Conservation (phyloP, 2,329 filamentous ascomycete genomes). For the Epichloe coenophiala region DNA sequence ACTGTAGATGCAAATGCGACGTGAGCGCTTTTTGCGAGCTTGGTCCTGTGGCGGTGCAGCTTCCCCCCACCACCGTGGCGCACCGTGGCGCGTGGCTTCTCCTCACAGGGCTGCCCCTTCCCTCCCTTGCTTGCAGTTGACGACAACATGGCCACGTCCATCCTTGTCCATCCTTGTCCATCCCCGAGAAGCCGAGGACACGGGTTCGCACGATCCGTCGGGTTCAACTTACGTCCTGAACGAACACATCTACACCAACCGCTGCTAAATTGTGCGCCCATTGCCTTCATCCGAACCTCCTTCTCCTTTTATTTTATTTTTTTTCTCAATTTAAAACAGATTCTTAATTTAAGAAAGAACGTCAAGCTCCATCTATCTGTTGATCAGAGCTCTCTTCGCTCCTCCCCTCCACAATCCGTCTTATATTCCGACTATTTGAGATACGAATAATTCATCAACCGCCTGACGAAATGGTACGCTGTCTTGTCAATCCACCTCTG, state of each 20-base stretch:
- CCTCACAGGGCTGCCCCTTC: neutral
- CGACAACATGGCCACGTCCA: conserved; percentile 17
- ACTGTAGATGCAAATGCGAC: too few relatives aligned
- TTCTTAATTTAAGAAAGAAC: neutral
- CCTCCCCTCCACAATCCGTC: neutral
- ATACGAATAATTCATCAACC: neutral
- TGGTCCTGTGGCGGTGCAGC: neutral
- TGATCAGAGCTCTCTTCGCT: neutral
- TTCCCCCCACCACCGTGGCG: neutral
- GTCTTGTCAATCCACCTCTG: neutral
- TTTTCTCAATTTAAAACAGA: neutral
- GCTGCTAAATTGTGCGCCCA: neutral
- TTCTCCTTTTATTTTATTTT: too few relatives aligned
- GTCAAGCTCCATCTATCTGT: neutral
- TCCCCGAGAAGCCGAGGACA: neutral
- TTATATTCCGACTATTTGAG: neutral
- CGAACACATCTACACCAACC: neutral
- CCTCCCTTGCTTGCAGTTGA: conserved; percentile 8
- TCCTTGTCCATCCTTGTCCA: too few relatives aligned
- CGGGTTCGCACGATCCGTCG: neutral
- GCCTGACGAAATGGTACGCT: neutral
- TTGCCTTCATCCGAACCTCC: neutral
- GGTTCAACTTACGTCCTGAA: neutral
- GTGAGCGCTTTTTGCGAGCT: neutral
- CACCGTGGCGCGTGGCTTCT: conserved; percentile 1